Evolutionary conservation across 345 rosid species (phyloP).

Genomic region (Diplotaxis tenuifolia): DNA sequence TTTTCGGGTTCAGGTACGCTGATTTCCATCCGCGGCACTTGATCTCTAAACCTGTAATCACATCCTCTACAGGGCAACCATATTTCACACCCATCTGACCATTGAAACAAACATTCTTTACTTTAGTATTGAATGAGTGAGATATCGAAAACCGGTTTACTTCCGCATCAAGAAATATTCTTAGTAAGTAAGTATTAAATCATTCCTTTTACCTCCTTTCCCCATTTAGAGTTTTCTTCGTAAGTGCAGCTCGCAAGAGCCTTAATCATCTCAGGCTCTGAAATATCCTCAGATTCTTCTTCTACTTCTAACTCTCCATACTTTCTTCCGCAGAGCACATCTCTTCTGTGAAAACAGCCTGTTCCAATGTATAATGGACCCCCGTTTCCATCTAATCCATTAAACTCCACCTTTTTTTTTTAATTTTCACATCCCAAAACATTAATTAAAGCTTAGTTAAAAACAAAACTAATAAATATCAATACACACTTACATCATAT

Average conservation of each 20-base stretch:
- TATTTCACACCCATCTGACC: neutral
- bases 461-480: no score
- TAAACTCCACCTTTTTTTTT: conserved; percentile 59
- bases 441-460: neutral
- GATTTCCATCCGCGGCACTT: neutral
- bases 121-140: neutral
- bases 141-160: neutral
- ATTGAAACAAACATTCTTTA: neutral
- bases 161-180: neutral
- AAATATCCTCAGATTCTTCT: conserved; percentile 15
- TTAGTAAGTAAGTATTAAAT: neutral
- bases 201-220: conserved; percentile 54
- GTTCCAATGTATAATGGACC: conserved; percentile 68
- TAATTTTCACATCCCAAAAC: conserved; percentile 44
- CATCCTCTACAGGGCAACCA: neutral
- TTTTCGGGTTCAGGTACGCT: neutral
- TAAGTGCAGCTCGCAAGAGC: conserved; percentile 58
- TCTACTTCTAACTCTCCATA: conserved; percentile 29
- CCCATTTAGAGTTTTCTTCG: conserved; percentile 69
- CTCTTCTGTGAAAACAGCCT: conserved; percentile 86
- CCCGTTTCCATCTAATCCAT: conserved; percentile 65
- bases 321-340: conserved; percentile 52
- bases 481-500: conserved; percentile 22
- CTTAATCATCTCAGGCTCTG: conserved; percentile 41
- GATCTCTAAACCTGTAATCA: neutral